phyloP scores from a whole-genome alignment of 495 filamentous ascomycete species.

The Copromyces sp. region DNA sequence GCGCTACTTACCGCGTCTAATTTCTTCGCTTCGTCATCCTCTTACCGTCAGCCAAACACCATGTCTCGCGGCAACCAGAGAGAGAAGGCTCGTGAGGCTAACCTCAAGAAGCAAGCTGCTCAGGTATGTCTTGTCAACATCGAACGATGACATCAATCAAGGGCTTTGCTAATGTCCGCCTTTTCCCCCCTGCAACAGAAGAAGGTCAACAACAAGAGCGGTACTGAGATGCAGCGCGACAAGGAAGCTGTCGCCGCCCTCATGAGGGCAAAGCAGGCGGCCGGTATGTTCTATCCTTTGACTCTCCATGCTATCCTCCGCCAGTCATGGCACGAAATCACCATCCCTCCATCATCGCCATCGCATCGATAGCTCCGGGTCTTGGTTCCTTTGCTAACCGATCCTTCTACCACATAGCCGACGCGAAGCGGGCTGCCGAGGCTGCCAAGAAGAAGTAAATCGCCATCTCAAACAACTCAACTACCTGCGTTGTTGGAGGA shows the following conservation, averaged over 20 bases:
- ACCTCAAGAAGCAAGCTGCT: conserved; percentile 51
- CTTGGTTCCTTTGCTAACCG: neutral
- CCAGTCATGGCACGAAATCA: neutral
- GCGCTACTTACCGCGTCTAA: neutral
- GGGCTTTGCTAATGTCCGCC: conserved; percentile 15
- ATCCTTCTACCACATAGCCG: conserved; percentile 24
- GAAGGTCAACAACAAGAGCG: conserved; percentile 44
- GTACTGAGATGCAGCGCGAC: conserved; percentile 56
- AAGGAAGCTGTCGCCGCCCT: conserved; percentile 71
- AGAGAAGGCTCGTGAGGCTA: conserved; percentile 78
- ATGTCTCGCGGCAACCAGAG: conserved; percentile 95
- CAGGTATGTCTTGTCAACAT: conserved; percentile 36
- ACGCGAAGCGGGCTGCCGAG: conserved; percentile 40
- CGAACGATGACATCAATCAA: neutral
- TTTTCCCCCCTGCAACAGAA: conserved; percentile 43
- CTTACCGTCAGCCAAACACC: conserved; percentile 12
- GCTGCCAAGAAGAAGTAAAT: conserved; percentile 22
- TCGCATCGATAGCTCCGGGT: neutral
- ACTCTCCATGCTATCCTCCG: neutral
- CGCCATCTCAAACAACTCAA: conserved; percentile 13
- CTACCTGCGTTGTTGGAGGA: too few relatives aligned
- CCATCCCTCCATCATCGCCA: neutral
- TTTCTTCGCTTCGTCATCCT: conserved; percentile 1
- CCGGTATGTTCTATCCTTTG: conserved; percentile 44
- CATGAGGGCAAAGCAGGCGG: conserved; percentile 85